Base-by-base conservation (phyloP, 768 basidiomycete species). In the Russula foetens region DNA sequence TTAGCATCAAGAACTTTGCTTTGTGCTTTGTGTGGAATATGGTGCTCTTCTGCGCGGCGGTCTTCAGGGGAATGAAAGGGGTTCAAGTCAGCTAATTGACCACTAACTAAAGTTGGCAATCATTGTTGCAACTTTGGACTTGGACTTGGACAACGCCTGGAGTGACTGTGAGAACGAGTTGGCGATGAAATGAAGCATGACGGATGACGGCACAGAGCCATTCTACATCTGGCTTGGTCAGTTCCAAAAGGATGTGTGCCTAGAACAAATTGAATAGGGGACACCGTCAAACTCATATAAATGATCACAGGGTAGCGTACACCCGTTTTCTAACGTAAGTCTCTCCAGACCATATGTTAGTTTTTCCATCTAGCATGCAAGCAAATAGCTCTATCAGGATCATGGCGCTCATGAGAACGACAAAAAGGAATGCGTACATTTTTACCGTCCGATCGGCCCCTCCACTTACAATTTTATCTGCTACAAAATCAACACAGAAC, bases 401-500 rank as follows among this genome's bases (percentile, higher is more conserved):
- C 26, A 17, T 23, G 29, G 24, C 24, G 24, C n/a, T 29, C 44
- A 24, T 5, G 15, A 56, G 29, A 31, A 38, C 7, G 2, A 12
- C 8, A 24, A 4, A 4, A 26, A 24, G 3, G 17, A 35, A 15
- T 19, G 75, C 91, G 66, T 69, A 97, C 92, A 98, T 98, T 75
- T 97, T 97, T 12, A 98, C 84, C 21, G 84, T 88, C 67, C 84
- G 83, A 74, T 98, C 96, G 46, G 89, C 76, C 15, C 96, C 96
- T n/a, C 95, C 96, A 69, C 92, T 96, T 65, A 97, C 93, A n/a
- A 98, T 82, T 72, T 99, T 99, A 75, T 99, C 96, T 0, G 94
- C 95, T 1, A 99, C 95, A 70, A 97, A 99, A 73, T 98, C 96
- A 17, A 99, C 96, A 69, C 96, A 98, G 74, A 98, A 98, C 38